These are phyloP conservation scores for Chlorella variabilis DNA, from an alignment of 163 green algal species.

Conservation along the genomic window DNA sequence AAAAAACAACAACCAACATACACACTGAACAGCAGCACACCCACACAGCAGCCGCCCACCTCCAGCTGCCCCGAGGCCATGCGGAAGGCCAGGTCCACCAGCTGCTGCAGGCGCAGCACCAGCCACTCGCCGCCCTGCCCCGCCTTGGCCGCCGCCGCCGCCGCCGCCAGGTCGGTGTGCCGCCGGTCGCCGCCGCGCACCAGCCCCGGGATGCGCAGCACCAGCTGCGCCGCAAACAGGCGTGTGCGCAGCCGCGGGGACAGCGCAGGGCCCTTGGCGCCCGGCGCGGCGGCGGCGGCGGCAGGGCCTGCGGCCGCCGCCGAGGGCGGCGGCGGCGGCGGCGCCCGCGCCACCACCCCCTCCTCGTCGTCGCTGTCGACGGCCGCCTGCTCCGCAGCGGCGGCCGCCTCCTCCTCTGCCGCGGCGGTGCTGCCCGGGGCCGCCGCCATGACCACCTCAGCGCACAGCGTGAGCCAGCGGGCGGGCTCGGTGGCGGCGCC, in stretches of 20 bases:
- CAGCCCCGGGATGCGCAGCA: slow-evolving; percentile 60
- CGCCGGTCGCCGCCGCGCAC: slow-evolving; percentile 53
- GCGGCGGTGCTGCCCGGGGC: slow-evolving; percentile 23
- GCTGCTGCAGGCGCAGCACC: slow-evolving; percentile 64
- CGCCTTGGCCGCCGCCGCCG: slow-evolving; percentile 21
- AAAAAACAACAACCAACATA: too few relatives aligned
- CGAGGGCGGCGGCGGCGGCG: not conserved
- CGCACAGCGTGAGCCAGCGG: slow-evolving; percentile 80
- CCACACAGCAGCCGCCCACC: not conserved
- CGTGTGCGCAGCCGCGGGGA: slow-evolving; percentile 71
- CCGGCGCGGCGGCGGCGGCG: not conserved
- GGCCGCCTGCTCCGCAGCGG: not conserved
- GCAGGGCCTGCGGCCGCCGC: not conserved
- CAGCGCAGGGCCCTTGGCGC: slow-evolving; percentile 26
- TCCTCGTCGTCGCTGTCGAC: slow-evolving; percentile 36
- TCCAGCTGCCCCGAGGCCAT: slow-evolving; percentile 69
- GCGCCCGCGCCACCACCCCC: slow-evolving; percentile 10
- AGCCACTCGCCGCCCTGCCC: slow-evolving; percentile 66
- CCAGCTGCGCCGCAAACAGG: slow-evolving; percentile 76
- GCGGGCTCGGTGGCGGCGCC: slow-evolving; percentile 53
- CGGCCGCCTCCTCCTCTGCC: slow-evolving; percentile 35
- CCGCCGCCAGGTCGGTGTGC: slow-evolving; percentile 62
- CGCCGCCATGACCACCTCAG: slow-evolving; percentile 66
- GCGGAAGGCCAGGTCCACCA: slow-evolving; percentile 86
- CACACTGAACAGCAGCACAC: too few relatives aligned